Base-by-base conservation (phyloP, 768 basidiomycete genomes). In the Chiua virens region DNA sequence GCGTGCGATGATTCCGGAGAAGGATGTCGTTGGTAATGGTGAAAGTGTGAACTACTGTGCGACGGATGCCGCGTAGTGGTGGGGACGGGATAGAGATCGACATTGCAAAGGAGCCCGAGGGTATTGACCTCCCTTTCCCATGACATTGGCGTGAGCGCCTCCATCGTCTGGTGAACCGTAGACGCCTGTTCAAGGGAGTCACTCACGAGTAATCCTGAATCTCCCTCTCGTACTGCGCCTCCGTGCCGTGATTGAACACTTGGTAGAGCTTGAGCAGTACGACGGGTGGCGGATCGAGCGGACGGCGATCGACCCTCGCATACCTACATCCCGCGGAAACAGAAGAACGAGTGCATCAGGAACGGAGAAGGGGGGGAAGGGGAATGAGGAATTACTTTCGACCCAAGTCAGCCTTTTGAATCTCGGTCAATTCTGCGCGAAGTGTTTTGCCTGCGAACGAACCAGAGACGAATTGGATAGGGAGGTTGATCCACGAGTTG, bases 51-150 rank as follows among this genome's bases (percentile, higher is more conserved):
- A 34, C 30, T 21, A 23, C 53, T 21, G 27, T 54, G 64, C 28
- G 50, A 21, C 17, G 30, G 30, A 13, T 17, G 66, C 52, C 58
- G 58, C 11, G 43, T 37, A 55, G 58, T 32, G 28, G 50, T 53
- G 49, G 77, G 73, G 8, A 87, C 79, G 5, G 83, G 85, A 55
- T 87, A 88, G 17, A 92, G 73, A 68, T 91, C 89, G 36, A 87
- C 86, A 3, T 84, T 87, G 66, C 89, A 90, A 15, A 92, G 64
- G 13, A 89, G 73, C 3, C 89, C 89, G 27, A 81, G 74, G n/a
- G 73, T 73, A 48, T 84, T 79, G 40, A 86, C 67, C 37, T 80
- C 78, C 38, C 87, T 89, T 60, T 17, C 17, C n/a, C 51, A 44
- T 18, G 40, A 17, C 7, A 17, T 34, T 34, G 15, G 56, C 39